phyloP scores from a whole-genome alignment of 805 yeast genomes.

The Candida coleopterorum region DNA sequence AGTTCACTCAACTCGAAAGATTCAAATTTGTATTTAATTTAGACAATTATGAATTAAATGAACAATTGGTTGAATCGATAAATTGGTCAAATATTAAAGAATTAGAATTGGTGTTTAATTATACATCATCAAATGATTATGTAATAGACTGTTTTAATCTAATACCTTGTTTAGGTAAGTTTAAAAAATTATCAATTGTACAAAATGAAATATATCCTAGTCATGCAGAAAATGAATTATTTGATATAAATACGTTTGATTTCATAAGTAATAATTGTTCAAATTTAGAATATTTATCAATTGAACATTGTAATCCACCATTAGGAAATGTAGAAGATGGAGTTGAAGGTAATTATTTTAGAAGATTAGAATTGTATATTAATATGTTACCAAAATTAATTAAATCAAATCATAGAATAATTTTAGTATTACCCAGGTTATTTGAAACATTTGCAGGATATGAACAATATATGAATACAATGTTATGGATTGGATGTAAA shows the following conservation, averaged over 20 bases:
- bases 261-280: conserved; percentile 16
- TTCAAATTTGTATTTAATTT: conserved; percentile 23
- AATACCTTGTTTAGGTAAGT: conserved; percentile 19
- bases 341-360: conserved; percentile 66
- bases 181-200: conserved; percentile 29
- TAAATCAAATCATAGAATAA: conserved; percentile 21
- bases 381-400: conserved; percentile 41
- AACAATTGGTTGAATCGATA: conserved; percentile 13
- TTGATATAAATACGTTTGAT: conserved; percentile 43
- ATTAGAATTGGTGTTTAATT: conserved; percentile 52
- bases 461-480: conserved; percentile 64
- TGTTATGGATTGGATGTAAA: conserved; percentile 75
- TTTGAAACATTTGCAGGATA: conserved; percentile 60
- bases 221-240: conserved; percentile 32
- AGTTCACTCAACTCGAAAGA: conserved; percentile 12
- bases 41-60: conserved; percentile 9
- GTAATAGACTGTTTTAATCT: conserved; percentile 37
- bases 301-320: conserved; percentile 56
- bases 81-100: conserved; percentile 22
- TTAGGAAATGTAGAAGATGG: conserved; percentile 60
- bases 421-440: conserved; percentile 54
- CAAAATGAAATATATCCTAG: conserved; percentile 25
- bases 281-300: conserved; percentile 37
- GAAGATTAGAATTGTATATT: conserved; percentile 52
- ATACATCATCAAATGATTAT: conserved; percentile 45